These are phyloP conservation scores for Ophiostoma tasmaniense DNA, from an alignment of 2,329 filamentous ascomycete genomes.

Conservation along the genomic window DNA sequence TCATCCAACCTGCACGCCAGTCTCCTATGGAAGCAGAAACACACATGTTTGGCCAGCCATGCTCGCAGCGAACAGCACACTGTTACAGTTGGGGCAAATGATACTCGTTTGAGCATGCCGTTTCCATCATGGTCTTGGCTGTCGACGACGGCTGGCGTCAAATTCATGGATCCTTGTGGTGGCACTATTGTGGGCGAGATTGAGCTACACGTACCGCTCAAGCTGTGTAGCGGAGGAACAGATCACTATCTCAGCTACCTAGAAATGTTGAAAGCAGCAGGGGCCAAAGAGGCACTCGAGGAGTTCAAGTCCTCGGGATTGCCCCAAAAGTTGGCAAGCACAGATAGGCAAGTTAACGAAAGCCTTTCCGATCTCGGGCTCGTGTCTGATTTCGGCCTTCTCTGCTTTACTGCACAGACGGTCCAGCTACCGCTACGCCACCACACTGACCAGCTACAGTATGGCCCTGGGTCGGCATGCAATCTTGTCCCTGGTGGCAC, in stretches of 20 bases:
- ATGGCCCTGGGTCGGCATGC: neutral
- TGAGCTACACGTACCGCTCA: neutral
- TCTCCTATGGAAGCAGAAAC: neutral
- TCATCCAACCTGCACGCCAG: neutral
- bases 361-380: neutral
- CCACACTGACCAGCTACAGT: neutral
- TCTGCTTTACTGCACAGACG: neutral
- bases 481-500: neutral
- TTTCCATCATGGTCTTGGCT: neutral
- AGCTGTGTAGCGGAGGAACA: neutral
- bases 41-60: neutral
- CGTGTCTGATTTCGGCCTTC: neutral
- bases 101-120: neutral
- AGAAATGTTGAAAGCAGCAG: neutral
- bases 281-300: neutral
- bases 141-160: neutral
- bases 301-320: neutral
- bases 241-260: neutral
- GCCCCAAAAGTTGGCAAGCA: neutral
- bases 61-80: neutral
- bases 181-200: neutral
- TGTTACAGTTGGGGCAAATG: neutral
- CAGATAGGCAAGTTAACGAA: neutral
- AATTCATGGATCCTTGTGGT: neutral
- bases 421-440: neutral